Evolutionary conservation across 805 yeast genomes (phyloP), one percentile per base, ranked within the genome.

Genomic region (Osmozyma mogii): DNA sequence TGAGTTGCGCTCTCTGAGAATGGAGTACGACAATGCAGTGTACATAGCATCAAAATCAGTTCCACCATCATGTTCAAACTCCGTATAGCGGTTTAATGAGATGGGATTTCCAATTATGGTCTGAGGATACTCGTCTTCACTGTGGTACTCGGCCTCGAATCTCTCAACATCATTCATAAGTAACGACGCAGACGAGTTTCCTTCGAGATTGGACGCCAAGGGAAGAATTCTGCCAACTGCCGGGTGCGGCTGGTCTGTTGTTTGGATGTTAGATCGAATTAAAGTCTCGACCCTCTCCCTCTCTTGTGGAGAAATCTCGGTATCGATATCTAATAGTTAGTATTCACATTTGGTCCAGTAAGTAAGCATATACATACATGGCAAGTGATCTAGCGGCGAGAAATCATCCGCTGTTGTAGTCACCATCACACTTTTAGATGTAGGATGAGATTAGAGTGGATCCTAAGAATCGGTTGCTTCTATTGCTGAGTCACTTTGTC

Each of bases 1-100:
- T 14, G 75, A 45, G n/a, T 64, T 58, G 12, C 72, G 42, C 17
- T 57, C 52, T 28, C 68, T 61, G 24, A 65, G 51, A 14, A 47
- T 37, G 3, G 68, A 44, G 41, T 67, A 67, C 17, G 64, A 58
- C 16, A 69, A 35, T 4, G 68, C 51, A 7, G 65, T 51, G 36
- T 58, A 54, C 39, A 61, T 35, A 15, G 46, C 44, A 23, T 45
- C 35, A 27, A 36, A 40, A 27, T 50, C 34, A 13, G 36, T 29
- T 13, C 32, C 40, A 3, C 50, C 55, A 6, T 33, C 26, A 15
- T 19, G 28, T 22, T 25, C 37, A 18, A 44, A 28, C 35, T 39
- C 42, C 4, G 40, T 24, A 38, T 49, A 49, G 9, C 50, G 31
- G 6, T 48, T 47, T 39, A 55, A 36, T 17, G 51, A 67, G 9